Base-by-base conservation (phyloP, 345 rosid genomes). In the Moricandia arvensis region DNA sequence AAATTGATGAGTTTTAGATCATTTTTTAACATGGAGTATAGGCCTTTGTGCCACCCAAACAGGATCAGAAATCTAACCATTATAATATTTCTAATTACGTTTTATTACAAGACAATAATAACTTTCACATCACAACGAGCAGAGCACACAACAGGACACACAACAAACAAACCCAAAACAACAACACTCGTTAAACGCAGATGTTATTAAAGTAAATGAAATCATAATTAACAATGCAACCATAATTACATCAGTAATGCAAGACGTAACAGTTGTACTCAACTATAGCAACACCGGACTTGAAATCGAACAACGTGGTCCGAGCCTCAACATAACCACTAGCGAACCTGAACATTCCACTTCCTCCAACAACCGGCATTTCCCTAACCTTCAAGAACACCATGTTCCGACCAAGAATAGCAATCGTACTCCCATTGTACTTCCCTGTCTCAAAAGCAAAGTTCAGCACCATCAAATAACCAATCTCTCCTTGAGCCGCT, bases 341-440 rank as follows among this genome's bases (percentile, higher is more conserved):
- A 17, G 88, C 86, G 29, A 85, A 84, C 30, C 86, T 76, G 82
- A 87, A 87, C 29, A 82, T 71, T 24, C 88, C 87, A 41, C 85
- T 85, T 0, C 90, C 90, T 49, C 90, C 88, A 59, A 87, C 71
- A 58, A 85, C 86, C 8, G 86, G 82, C 88, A 87, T 82, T 78
- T 87, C 88, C 10, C 87, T 72, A 1, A 83, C 80, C 38, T 71
- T 27, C 0, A 80, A 66, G 17, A 74, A 68, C n/a, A 81, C 82
- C 1, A 3, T 2, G 69, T 86, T 84, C 63, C 86, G 66, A 12
- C 87, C 87, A 3, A 86, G 68, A 8, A 86, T 53, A 1, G 81
- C 55, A 3, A 86, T 75, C 3, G 75, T 79, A 37, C 85, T 79
- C 0, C 83, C 84, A 30, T 79, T 81, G 55, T 81, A 82, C 60